Base-by-base conservation (phyloP, 257 asterid species). In the Jasminum sambac region DNA sequence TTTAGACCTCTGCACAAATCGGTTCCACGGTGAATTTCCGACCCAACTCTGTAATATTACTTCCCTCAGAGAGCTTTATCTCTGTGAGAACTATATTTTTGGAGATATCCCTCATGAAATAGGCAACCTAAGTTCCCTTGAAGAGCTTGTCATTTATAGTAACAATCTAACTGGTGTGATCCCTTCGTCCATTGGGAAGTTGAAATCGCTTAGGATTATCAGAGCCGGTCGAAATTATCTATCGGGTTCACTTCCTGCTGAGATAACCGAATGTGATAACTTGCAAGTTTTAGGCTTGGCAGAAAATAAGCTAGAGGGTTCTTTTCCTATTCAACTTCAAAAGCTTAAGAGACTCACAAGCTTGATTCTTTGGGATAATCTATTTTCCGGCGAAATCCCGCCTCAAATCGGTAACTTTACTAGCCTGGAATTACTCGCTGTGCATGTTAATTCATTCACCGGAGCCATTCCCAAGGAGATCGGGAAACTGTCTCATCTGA, bases 1-100 rank as follows among this genome's bases (percentile, higher is more conserved):
- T 50, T 74, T 91, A 71, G 92, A 89, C 93, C 95, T 91, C 63
- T 89, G 96, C 82, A 91, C 95, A 3, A 91, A 91, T 34, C 78
- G 93, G 61, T 63, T 91, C 74, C 86, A 86, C 68, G 72, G 72
- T n/a, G 64, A 60, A 65, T 79, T 91, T 60, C 97, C 96, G 26
- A 0, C 80, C 43, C 86, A 83, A 8, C 25, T 91, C 34, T 83
- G 82, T 80, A 81, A 64, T 26, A 62, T 84, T 68, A 74, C 81
- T 50, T 77, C 90, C 74, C 95, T 91, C 11, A 86, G 64, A 75
- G 64, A 84, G 83, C 84, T 91, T 41, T 91, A 80, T 58, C 52
- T 91, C 37, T 91, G 95, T 84, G 97, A 91, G 80, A 91, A 91
- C 59, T 87, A 87, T 55, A 24, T 91, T 0, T 82, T 67, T 55